Percentiles rank a stretch among this genome's conserved stretches.
Conservation (phyloP, 176 grass and related monocot genomes). For the Avena sativa region DNA sequence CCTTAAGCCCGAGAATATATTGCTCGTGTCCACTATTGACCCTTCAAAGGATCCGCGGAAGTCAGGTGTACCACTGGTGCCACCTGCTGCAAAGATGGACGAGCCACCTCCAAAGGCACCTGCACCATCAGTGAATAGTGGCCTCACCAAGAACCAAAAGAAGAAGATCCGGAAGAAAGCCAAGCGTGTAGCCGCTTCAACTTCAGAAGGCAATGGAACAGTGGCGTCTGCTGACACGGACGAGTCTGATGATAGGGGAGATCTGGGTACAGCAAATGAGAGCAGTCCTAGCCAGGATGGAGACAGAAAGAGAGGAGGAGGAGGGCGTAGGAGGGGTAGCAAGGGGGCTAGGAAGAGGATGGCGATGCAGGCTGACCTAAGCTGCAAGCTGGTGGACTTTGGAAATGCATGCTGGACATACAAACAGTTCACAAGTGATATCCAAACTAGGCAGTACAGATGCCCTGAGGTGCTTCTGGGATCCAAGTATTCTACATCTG, state of each 20-base stretch:
- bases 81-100: constrained; percentile 48
- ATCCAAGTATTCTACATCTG: constrained; percentile 93
- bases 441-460: constrained; percentile 97
- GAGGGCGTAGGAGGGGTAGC: constrained; percentile 66
- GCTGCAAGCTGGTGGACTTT: constrained; percentile 96
- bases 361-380: constrained; percentile 76
- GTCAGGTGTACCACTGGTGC: constrained; percentile 64
- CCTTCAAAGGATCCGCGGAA: constrained; percentile 83
- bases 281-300: constrained; percentile 48
- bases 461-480: constrained; percentile 98
- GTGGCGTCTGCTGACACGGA: constrained; percentile 57
- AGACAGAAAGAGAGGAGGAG: constrained; percentile 44
- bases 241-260: constrained; percentile 71
- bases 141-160: constrained; percentile 83
- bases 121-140: constrained; percentile 57
- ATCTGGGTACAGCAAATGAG: constrained; percentile 56
- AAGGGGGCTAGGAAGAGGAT: constrained; percentile 72
- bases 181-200: constrained; percentile 64
- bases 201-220: constrained; percentile 54
- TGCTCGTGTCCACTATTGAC: constrained; percentile 82
- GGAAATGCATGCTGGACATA: constrained; percentile 99
- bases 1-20: constrained; percentile 96
- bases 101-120: constrained; percentile 45
- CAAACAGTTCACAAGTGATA: constrained; percentile 97
- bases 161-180: constrained; percentile 95